Conservation (phyloP, 164 flowering plant species). For the Magnolia kwangsiensis region DNA sequence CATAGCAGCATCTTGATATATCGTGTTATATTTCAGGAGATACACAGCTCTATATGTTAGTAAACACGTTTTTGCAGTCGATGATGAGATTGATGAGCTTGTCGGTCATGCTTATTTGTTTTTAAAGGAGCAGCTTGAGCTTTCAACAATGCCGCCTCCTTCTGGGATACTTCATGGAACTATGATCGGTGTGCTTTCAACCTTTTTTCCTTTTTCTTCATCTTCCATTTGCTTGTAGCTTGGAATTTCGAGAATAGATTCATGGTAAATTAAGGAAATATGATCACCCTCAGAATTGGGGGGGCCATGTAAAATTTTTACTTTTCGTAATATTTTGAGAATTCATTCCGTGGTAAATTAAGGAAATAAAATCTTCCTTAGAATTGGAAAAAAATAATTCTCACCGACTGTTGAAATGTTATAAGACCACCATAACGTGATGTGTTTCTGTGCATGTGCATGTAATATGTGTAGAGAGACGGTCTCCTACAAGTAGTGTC, state of each 20-base stretch:
- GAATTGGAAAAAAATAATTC: no score
- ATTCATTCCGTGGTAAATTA: no score
- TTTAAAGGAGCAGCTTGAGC: slow-evolving; percentile 77
- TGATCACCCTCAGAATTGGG: background rate
- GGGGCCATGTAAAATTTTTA: no score
- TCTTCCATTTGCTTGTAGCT: background rate
- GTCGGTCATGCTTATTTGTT: slow-evolving; percentile 71
- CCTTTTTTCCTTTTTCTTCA: background rate
- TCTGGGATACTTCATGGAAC: slow-evolving; percentile 78
- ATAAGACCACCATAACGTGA: no score
- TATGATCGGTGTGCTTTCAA: slow-evolving; percentile 32
- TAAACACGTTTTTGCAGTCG: slow-evolving; percentile 41
- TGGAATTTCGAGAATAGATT: background rate
- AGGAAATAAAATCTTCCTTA: no score
- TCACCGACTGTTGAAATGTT: no score
- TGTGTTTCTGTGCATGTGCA: no score
- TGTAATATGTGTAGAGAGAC: no score
- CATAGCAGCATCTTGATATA: slow-evolving; percentile 1
- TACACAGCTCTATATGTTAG: slow-evolving; percentile 61
- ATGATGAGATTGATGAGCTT: slow-evolving; percentile 66
- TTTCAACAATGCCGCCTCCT: slow-evolving; percentile 50
- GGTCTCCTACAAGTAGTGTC: no score
- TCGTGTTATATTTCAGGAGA: slow-evolving; percentile 47
- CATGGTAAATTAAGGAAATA: background rate
- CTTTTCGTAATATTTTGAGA: no score